Conservation (phyloP, 78 protist genomes). For the Dictyostelium firmibasis region DNA sequence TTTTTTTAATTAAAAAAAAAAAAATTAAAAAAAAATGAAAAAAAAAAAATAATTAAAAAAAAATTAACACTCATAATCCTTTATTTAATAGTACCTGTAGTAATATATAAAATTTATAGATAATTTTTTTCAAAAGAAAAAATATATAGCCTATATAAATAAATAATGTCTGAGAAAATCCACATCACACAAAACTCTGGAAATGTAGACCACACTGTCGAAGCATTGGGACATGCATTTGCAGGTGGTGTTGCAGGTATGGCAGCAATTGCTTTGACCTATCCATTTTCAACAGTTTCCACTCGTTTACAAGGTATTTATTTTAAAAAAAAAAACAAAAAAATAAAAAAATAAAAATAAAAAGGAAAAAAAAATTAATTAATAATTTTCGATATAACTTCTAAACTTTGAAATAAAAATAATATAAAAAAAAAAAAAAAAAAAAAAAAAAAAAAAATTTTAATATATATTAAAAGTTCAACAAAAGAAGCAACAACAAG, state of each 20-base stretch:
- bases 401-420: too few species aligned
- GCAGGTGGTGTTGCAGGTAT: slow-evolving; percentile 84
- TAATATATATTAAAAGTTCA: slow-evolving; percentile 14
- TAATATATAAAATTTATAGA: too few species aligned
- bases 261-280: slow-evolving; percentile 70
- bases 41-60: too few species aligned
- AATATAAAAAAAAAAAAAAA: background rate
- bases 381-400: too few species aligned
- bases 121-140: too few species aligned
- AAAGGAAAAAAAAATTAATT: background rate
- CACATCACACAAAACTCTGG: slow-evolving; percentile 22
- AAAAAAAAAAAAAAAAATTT: background rate
- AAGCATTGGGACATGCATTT: slow-evolving; percentile 78
- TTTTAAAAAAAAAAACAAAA: background rate
- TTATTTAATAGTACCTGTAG: background rate
- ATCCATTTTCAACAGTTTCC: slow-evolving; percentile 63
- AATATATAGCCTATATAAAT: background rate
- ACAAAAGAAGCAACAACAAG: slow-evolving; percentile 21
- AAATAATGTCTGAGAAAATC: slow-evolving; percentile 53
- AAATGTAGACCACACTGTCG: slow-evolving; percentile 17
- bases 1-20: background rate
- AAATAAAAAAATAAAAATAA: background rate
- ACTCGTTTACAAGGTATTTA: slow-evolving; percentile 60
- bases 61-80: too few species aligned
- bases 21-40: too few species aligned